Percentiles rank a stretch among this genome's conserved stretches.
phyloP scores from a whole-genome alignment of 257 asterid species.

The Solanum sitiens region DNA sequence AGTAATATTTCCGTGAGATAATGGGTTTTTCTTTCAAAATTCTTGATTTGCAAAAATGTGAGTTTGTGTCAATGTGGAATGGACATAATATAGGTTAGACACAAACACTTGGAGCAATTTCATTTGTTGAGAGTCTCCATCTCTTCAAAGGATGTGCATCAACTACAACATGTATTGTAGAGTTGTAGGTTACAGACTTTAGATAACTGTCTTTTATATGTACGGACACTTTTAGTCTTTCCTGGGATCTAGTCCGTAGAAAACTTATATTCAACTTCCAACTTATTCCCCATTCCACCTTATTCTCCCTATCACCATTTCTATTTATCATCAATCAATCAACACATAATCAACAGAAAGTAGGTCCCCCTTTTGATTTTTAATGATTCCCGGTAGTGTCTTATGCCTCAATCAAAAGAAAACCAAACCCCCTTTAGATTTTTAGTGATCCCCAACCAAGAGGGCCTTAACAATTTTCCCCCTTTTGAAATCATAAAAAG shows the following conservation, averaged over 20 bases:
- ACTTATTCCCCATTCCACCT: background rate
- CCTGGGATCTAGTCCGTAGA: background rate
- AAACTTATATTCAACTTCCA: background rate
- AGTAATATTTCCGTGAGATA: background rate
- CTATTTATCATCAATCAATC: background rate
- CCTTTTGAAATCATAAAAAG: background rate
- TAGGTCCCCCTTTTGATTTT: background rate
- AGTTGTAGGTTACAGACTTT: background rate
- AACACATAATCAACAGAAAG: too few relatives aligned
- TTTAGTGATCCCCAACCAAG: background rate
- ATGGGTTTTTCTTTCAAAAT: too few relatives aligned
- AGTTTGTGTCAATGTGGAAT: background rate
- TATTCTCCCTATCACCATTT: accelerated
- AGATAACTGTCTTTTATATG: too few relatives aligned
- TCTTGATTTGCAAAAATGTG: too few relatives aligned
- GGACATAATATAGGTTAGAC: background rate
- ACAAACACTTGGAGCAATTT: background rate
- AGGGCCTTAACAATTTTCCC: background rate
- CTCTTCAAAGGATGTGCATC: background rate
- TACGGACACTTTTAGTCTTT: background rate
- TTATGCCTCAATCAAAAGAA: background rate
- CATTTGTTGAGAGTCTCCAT: background rate
- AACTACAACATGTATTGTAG: background rate
- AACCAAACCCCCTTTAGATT: background rate
- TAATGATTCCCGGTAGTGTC: background rate